Evolutionary conservation across 1,284 basidiomycete genomes (phyloP).

Genomic region (Leucoagaricus sp.): DNA sequence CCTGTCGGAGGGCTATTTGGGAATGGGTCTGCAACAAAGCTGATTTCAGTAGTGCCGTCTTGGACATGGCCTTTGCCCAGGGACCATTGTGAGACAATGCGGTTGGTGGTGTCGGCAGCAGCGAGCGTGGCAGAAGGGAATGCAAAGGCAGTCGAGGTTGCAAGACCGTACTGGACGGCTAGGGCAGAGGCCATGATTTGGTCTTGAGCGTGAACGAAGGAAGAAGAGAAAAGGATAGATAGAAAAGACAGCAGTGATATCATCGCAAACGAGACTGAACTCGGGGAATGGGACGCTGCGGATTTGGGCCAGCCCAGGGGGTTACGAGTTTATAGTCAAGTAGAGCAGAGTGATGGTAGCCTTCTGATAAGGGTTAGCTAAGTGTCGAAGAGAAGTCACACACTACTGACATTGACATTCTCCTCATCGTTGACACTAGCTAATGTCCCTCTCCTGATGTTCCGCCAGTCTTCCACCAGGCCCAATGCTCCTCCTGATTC

Average conservation of each 20-base stretch:
- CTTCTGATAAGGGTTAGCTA: too few relatives aligned
- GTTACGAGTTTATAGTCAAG: too few relatives aligned
- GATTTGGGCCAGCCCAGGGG: too few relatives aligned
- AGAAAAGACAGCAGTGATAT: background rate
- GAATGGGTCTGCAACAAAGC: conserved; percentile 69
- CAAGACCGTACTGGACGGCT: conserved; percentile 55
- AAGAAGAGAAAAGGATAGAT: background rate
- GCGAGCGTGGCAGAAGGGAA: conserved; percentile 67
- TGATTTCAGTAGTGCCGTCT: conserved; percentile 53
- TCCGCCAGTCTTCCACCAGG: conserved; percentile 29
- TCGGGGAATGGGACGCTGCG: too few relatives aligned
- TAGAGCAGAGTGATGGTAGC: too few relatives aligned
- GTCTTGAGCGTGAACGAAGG: conserved; percentile 18
- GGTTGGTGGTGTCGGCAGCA: conserved; percentile 48
- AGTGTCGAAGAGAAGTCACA: background rate
- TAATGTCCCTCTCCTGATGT: conserved; percentile 37
- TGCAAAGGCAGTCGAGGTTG: conserved; percentile 62
- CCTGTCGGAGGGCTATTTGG: conserved; percentile 45
- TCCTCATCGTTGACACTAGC: background rate
- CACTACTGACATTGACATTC: background rate
- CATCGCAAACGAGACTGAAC: background rate
- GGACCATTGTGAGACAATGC: conserved; percentile 62
- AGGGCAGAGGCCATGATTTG: conserved; percentile 32
- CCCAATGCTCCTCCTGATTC: conserved; percentile 27
- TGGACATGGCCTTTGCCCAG: conserved; percentile 62